Percentiles rank a stretch among this genome's conserved stretches.
Conservation (phyloP, 2,329 filamentous ascomycete species). For the Dichotomopilus funicola region DNA sequence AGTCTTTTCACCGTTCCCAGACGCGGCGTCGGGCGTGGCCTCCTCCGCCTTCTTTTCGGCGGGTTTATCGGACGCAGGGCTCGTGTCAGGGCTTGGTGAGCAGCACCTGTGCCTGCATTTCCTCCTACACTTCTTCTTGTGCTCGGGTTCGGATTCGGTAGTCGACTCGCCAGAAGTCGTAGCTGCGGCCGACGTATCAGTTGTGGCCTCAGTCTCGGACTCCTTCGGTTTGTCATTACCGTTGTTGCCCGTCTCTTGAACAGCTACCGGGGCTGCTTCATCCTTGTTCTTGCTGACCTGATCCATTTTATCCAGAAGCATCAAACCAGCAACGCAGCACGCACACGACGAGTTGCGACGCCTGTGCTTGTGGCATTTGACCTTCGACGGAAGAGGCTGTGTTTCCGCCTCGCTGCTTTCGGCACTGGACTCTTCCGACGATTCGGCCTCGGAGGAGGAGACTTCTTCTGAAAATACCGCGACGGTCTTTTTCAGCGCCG, state of each 20-base stretch:
- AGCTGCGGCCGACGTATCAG: slow-evolving; percentile 1
- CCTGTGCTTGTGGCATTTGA: slow-evolving; percentile 1
- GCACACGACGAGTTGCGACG: slow-evolving; percentile 33
- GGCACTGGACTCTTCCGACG: slow-evolving; percentile 8
- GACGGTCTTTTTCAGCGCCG: slow-evolving; percentile 32
- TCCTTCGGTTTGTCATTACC: neutral
- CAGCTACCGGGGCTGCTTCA: neutral
- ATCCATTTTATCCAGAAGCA: slow-evolving; percentile 23
- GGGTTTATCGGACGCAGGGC: too few relatives aligned
- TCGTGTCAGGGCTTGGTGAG: too few relatives aligned
- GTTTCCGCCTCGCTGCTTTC: slow-evolving; percentile 1
- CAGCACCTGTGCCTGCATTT: too few relatives aligned
- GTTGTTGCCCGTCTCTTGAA: neutral
- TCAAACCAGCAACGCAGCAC: slow-evolving; percentile 27
- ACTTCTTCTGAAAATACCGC: neutral
- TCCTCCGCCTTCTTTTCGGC: neutral
- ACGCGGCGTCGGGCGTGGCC: neutral
- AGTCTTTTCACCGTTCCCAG: slow-evolving; percentile 7
- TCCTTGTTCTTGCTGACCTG: slow-evolving; percentile 17
- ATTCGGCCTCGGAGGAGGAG: slow-evolving; percentile 1
- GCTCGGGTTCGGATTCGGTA: slow-evolving; percentile 9
- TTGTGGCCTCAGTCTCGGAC: neutral
- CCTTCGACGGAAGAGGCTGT: too few relatives aligned
- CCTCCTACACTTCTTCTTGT: neutral
- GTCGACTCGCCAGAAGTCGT: slow-evolving; percentile 2